A percentile compares a stretch with the other conserved stretches of the same genome.
Conservation (phyloP, 345 rosid genomes). For the Clausena lansium region DNA sequence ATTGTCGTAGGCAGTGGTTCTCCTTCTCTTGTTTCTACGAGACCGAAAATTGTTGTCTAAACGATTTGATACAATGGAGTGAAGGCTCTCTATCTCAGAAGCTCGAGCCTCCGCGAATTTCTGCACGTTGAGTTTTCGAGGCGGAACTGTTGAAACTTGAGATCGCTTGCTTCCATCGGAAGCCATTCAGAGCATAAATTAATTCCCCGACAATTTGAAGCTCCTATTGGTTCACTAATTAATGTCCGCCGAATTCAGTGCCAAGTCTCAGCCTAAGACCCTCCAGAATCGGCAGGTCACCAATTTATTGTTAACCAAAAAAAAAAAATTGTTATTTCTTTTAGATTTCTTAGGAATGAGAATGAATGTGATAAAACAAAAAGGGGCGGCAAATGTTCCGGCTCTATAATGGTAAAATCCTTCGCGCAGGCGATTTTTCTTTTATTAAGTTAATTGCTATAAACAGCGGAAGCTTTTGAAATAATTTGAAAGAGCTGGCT, state of each 20-base stretch:
- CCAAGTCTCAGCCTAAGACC: neutral
- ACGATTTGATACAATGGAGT: slow-evolving; percentile 52
- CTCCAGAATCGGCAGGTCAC: neutral
- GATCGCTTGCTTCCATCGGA: slow-evolving; percentile 36
- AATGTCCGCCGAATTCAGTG: neutral
- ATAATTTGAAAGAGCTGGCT: too few relatives aligned
- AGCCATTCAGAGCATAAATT: slow-evolving; percentile 28
- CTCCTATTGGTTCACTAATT: neutral
- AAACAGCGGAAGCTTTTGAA: neutral
- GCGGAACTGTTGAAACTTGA: slow-evolving; percentile 32
- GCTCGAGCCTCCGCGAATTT: slow-evolving; percentile 71
- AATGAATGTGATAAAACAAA: neutral
- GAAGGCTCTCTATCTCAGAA: slow-evolving; percentile 64
- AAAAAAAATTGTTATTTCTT: neutral
- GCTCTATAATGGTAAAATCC: neutral
- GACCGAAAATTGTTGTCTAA: slow-evolving; percentile 58
- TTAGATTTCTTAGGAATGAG: neutral
- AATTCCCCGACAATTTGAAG: neutral
- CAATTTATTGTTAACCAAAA: neutral
- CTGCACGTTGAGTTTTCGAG: slow-evolving; percentile 63
- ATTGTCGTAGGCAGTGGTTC: slow-evolving; percentile 65
- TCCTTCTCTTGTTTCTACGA: slow-evolving; percentile 73
- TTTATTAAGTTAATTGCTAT: neutral
- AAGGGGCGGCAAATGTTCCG: neutral
- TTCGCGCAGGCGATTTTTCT: neutral